phyloP scores from a whole-genome alignment of 2,329 filamentous ascomycete genomes.

The Xenoacremonium recifei region DNA sequence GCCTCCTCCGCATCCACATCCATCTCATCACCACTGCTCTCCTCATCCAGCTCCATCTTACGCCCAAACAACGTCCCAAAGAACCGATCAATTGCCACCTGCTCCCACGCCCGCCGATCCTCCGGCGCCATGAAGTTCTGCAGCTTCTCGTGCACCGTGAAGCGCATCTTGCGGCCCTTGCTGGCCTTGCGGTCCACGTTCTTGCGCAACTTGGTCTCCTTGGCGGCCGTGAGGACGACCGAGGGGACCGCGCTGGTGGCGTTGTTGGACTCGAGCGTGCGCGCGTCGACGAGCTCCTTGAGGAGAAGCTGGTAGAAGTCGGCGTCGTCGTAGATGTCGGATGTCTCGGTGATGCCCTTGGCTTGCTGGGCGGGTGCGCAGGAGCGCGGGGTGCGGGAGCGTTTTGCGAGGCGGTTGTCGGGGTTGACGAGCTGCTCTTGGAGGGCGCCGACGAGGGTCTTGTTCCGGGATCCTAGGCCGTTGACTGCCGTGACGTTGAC shows the following conservation, averaged over 20 bases:
- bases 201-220: slow-evolving; percentile 78
- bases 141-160: slow-evolving; percentile 93
- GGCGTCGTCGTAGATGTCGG: slow-evolving; percentile 82
- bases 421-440: slow-evolving; percentile 65
- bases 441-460: slow-evolving; percentile 61
- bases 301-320: slow-evolving; percentile 93
- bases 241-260: slow-evolving; percentile 47
- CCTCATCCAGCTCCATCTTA: slow-evolving; percentile 64
- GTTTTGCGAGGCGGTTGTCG: slow-evolving; percentile 63
- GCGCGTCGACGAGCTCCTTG: slow-evolving; percentile 89
- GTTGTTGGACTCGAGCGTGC: slow-evolving; percentile 65
- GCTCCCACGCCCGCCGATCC: slow-evolving; percentile 77
- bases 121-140: slow-evolving; percentile 98
- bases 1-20: slow-evolving; percentile 53
- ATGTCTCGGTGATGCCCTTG: slow-evolving; percentile 55
- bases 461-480: slow-evolving; percentile 29
- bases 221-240: slow-evolving; percentile 64
- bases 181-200: slow-evolving; percentile 90
- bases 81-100: slow-evolving; percentile 72
- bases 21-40: slow-evolving; percentile 50
- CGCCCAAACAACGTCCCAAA: slow-evolving; percentile 75
- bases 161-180: slow-evolving; percentile 91
- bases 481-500: slow-evolving; percentile 41
- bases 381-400: slow-evolving; percentile 69
- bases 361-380: slow-evolving; percentile 71